Evolutionary conservation across 371 early-diverging fungal species (phyloP).

Genomic region (Mortierella sp.): DNA sequence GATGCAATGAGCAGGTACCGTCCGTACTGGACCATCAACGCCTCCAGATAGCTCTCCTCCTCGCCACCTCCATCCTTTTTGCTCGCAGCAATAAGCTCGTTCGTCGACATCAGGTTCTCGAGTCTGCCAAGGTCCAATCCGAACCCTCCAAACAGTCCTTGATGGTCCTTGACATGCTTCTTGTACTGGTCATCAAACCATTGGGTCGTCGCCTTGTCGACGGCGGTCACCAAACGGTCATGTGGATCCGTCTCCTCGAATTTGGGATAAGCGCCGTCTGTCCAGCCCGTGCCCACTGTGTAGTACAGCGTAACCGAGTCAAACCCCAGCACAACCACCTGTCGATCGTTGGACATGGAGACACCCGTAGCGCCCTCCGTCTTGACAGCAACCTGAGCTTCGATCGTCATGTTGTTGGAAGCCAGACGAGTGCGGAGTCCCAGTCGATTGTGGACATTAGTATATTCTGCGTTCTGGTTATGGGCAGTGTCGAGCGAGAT

Average conservation of each 20-base stretch:
- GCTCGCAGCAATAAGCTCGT: constrained; percentile 27
- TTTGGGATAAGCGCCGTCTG: constrained; percentile 11
- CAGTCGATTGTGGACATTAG: constrained; percentile 46
- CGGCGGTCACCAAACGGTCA: constrained; percentile 8
- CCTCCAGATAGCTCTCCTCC: constrained; percentile 33
- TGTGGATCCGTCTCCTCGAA: constrained; percentile 50
- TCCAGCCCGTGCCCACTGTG: constrained; percentile 38
- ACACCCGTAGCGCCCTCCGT: constrained; percentile 43
- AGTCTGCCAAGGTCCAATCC: constrained; percentile 15
- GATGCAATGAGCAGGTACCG: constrained; percentile 45
- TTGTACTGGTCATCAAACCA: constrained; percentile 32
- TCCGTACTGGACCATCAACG: constrained; percentile 35
- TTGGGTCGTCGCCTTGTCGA: constrained; percentile 27
- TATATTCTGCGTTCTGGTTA: constrained; percentile 14
- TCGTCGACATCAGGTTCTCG: constrained; percentile 23
- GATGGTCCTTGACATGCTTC: constrained; percentile 38
- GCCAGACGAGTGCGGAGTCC: constrained; percentile 25
- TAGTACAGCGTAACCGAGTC: constrained; percentile 39
- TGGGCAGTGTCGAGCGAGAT: constrained; percentile 29
- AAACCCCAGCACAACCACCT: constrained; percentile 39
- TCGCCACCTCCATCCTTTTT: background rate
- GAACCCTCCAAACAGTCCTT: constrained; percentile 21
- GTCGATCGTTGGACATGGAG: constrained; percentile 39
- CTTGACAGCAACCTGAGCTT: constrained; percentile 34
- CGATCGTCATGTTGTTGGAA: constrained; percentile 49